These are phyloP conservation scores for Yarrowia osloensis DNA, from an alignment of 805 yeast genomes.

Conservation along the genomic window DNA sequence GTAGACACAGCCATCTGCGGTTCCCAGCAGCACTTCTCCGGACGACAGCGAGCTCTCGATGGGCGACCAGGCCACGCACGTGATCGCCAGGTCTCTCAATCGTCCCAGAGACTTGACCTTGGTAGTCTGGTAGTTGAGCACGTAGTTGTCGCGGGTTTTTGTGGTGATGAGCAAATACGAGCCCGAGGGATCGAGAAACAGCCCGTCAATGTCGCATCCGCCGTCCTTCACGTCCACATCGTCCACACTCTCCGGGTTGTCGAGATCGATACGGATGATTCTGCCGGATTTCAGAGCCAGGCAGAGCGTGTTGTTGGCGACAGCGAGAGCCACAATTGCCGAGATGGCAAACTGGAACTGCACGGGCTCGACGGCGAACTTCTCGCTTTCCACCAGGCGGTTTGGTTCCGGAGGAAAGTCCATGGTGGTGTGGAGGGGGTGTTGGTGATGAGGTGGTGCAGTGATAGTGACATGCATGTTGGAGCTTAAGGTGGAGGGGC, in stretches of 20 bases:
- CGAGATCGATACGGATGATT: conserved; percentile 66
- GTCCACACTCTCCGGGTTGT: conserved; percentile 61
- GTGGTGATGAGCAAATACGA: conserved; percentile 55
- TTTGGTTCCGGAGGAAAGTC: conserved; percentile 31
- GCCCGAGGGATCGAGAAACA: conserved; percentile 56
- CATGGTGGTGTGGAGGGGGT: neutral
- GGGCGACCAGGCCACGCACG: conserved; percentile 49
- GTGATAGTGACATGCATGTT: neutral
- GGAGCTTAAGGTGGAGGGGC: neutral
- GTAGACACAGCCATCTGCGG: conserved; percentile 51
- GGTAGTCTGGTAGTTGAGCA: conserved; percentile 48
- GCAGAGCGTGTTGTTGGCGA: conserved; percentile 56
- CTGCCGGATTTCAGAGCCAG: conserved; percentile 55
- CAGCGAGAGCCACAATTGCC: conserved; percentile 54
- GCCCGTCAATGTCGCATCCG: conserved; percentile 36
- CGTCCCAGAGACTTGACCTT: conserved; percentile 50
- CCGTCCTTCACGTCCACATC: conserved; percentile 42
- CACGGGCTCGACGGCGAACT: conserved; percentile 46
- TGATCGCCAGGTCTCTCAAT: conserved; percentile 50
- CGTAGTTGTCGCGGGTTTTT: conserved; percentile 50
- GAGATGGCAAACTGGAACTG: conserved; percentile 54
- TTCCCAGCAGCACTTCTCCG: conserved; percentile 54
- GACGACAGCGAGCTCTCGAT: conserved; percentile 45
- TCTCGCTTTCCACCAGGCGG: conserved; percentile 30
- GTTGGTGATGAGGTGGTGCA: conserved; percentile 33